Percentiles rank a stretch among this genome's conserved stretches.
These are phyloP conservation scores for Solanum rostratum DNA, from an alignment of 257 asterid genomes.

Conservation along the genomic window DNA sequence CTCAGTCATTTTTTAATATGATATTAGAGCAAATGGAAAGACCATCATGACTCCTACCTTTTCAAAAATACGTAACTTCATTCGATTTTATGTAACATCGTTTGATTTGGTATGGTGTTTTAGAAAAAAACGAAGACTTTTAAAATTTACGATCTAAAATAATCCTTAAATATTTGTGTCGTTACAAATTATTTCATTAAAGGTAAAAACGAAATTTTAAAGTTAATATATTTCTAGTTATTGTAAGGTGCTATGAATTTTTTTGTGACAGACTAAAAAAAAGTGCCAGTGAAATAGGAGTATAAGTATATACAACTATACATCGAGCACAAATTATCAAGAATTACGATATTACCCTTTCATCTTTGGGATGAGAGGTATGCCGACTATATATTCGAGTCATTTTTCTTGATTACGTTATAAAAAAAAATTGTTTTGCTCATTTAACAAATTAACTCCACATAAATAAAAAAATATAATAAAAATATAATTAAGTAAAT, in stretches of 20 bases:
- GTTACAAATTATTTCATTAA: too few species aligned
- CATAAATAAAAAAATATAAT: not conserved
- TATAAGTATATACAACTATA: not conserved
- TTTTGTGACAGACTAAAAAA: too few species aligned
- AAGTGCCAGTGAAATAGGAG: too few species aligned
- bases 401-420: not conserved
- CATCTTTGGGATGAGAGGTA: not conserved
- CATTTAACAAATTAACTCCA: not conserved
- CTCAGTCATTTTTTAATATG: not conserved
- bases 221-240: too few species aligned
- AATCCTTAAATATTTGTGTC: too few species aligned
- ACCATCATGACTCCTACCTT: not conserved
- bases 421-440: not conserved
- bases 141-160: too few species aligned
- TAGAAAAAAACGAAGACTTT: too few species aligned
- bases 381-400: not conserved
- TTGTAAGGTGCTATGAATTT: too few species aligned
- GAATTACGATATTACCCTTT: not conserved
- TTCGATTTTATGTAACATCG: fast-evolving
- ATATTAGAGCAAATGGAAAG: not conserved
- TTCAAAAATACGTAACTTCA: not conserved
- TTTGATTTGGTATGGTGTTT: too few species aligned
- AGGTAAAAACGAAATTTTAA: too few species aligned
- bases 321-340: not conserved
- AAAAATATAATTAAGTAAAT: not conserved